These are phyloP conservation scores for Rhipidocladum racemiflorum DNA, from an alignment of 176 grass and related monocot species.

Conservation along the genomic window DNA sequence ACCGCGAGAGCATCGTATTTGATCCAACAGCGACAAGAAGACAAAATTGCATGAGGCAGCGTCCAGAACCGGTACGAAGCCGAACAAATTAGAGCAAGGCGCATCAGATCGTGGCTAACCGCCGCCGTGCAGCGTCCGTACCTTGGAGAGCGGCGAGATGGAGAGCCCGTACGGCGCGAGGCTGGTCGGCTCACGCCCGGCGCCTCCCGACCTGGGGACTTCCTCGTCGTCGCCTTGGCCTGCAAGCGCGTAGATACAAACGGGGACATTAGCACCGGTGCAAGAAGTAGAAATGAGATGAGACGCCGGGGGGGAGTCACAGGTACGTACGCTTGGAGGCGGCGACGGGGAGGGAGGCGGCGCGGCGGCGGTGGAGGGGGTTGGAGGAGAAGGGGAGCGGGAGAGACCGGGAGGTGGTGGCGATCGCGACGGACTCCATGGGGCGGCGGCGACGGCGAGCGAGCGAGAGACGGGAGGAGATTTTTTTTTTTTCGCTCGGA, in stretches of 20 bases:
- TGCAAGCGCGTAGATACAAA: conserved; percentile 15
- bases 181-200: conserved; percentile 37
- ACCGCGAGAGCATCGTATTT: not conserved
- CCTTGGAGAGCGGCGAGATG: conserved; percentile 77
- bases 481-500: conserved; percentile 33
- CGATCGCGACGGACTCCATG: conserved; percentile 76
- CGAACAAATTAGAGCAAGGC: not conserved
- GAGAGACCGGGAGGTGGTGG: conserved; percentile 37
- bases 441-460: not conserved
- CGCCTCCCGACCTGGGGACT: not conserved
- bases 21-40: not conserved
- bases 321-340: conserved; percentile 59
- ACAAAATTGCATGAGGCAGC: not conserved
- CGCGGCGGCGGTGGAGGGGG: conserved; percentile 15
- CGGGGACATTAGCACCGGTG: not conserved
- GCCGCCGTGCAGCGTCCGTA: not conserved
- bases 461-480: not conserved
- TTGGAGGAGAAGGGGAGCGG: conserved; percentile 30
- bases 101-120: not conserved
- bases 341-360: conserved; percentile 46
- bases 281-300: not conserved
- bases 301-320: not conserved
- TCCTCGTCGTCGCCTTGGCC: conserved; percentile 32
- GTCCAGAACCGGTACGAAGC: not conserved
- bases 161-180: conserved; percentile 46